A percentile compares a stretch with the other conserved stretches of the same genome.
These are phyloP conservation scores for Ophiocordyceps camponoti-rufipedis DNA, from an alignment of 2,329 filamentous ascomycete species.

Conservation along the genomic window DNA sequence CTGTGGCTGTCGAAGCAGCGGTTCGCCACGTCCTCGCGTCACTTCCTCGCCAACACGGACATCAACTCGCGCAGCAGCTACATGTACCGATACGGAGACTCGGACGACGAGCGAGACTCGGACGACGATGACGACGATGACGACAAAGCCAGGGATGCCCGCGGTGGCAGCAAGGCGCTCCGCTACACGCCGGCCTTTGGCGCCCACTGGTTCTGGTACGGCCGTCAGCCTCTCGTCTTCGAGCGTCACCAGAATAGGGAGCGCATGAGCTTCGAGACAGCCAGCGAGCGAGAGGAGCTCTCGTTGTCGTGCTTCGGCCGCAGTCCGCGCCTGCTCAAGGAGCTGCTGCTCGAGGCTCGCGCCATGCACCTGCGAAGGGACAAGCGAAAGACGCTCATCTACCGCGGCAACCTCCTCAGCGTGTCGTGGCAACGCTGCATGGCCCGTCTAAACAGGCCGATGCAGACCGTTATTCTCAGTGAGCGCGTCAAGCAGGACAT, in stretches of 20 bases:
- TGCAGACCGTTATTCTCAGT: conserved; percentile 47
- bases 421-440: conserved; percentile 43
- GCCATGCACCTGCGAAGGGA: conserved; percentile 36
- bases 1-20: conserved; percentile 45
- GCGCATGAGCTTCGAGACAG: conserved; percentile 16
- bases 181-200: conserved; percentile 51
- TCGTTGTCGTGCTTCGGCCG: conserved; percentile 43
- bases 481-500: conserved; percentile 40
- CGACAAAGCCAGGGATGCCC: conserved; percentile 7
- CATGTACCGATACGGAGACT: conserved; percentile 26
- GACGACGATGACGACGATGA: conserved; percentile 13
- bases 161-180: conserved; percentile 25
- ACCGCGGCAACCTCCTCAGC: conserved; percentile 33
- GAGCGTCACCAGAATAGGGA: conserved; percentile 30
- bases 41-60: conserved; percentile 47
- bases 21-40: conserved; percentile 39
- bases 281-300: conserved; percentile 39
- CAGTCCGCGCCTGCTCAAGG: conserved; percentile 40
- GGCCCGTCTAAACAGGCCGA: conserved; percentile 38
- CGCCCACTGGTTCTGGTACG: conserved; percentile 51
- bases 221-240: conserved; percentile 37
- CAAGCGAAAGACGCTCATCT: conserved; percentile 45
- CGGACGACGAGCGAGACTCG: conserved; percentile 18
- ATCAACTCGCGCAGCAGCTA: conserved; percentile 33
- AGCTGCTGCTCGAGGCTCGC: conserved; percentile 41